A percentile compares a stretch with the other conserved stretches of the same genome.
These are phyloP conservation scores for Phaseolus lunatus DNA, from an alignment of 306 rosid species.

Conservation along the genomic window DNA sequence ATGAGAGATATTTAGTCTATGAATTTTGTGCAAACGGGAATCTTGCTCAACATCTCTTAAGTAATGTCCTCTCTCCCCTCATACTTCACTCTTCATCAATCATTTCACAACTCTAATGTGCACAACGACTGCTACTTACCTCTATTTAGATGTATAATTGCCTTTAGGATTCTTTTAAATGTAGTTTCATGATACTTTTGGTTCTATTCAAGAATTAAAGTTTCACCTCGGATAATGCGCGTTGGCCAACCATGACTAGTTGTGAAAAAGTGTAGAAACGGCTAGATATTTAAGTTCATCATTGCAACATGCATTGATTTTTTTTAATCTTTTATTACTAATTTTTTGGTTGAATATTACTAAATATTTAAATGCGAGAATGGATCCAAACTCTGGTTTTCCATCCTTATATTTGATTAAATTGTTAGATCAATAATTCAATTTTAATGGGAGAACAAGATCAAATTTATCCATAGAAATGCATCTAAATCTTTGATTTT, in stretches of 20 bases:
- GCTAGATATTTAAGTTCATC: too few species aligned
- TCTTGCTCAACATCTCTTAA: constrained; percentile 82
- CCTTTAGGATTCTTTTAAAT: not conserved
- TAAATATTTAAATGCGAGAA: too few species aligned
- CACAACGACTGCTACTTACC: not conserved
- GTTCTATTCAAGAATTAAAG: too few species aligned
- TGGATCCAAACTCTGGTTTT: too few species aligned
- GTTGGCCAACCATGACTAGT: too few species aligned
- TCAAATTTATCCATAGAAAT: not conserved
- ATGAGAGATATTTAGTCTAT: constrained; percentile 74
- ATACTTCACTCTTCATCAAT: not conserved
- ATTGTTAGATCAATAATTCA: not conserved
- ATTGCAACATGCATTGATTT: too few species aligned
- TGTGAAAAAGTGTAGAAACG: too few species aligned
- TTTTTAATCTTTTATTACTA: too few species aligned
- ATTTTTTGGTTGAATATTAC: too few species aligned
- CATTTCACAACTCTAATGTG: not conserved
- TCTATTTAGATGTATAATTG: not conserved
- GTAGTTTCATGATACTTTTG: too few species aligned
- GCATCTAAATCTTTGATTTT: not conserved
- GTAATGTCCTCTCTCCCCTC: constrained; percentile 48
- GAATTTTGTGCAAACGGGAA: constrained; percentile 81
- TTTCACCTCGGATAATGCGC: too few species aligned
- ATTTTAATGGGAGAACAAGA: not conserved
- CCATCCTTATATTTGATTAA: too few species aligned